Conservation (phyloP, 192 early-diverging fungal species). For the Allomyces arbusculus region DNA sequence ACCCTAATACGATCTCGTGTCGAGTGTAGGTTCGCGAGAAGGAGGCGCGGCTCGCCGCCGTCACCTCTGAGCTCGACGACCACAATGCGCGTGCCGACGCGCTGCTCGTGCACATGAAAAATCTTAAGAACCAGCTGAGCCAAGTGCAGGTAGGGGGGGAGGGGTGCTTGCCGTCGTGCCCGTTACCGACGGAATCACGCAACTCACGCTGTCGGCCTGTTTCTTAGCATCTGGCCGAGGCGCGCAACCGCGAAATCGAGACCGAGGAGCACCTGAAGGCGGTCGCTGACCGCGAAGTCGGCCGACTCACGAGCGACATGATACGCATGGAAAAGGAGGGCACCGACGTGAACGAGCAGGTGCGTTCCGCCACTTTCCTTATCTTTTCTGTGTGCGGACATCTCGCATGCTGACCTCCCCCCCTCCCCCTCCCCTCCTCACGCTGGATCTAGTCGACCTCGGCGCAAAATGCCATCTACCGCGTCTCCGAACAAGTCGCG, state of each 20-base stretch:
- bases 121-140: conserved; percentile 26
- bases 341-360: conserved; percentile 19
- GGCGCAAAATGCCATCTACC: conserved; percentile 34
- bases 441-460: conserved; percentile 6
- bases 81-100: conserved; percentile 21
- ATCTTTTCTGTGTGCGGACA: too few relatives aligned
- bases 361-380: too few relatives aligned
- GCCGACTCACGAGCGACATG: conserved; percentile 25
- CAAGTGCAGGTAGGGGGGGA: conserved; percentile 27
- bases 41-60: conserved; percentile 13
- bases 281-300: conserved; percentile 29
- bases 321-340: conserved; percentile 28
- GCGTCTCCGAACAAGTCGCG: conserved; percentile 31
- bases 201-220: too few relatives aligned
- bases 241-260: conserved; percentile 32
- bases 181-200: too few relatives aligned
- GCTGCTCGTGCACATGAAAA: conserved; percentile 29
- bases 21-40: conserved; percentile 16
- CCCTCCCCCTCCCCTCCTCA: too few relatives aligned
- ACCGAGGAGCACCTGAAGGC: conserved; percentile 39
- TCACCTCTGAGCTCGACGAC: conserved; percentile 24
- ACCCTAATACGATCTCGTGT: not conserved
- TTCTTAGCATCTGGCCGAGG: conserved; percentile 23
- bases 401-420: too few relatives aligned
- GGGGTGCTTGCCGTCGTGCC: not conserved